These are phyloP conservation scores for Eucalyptus pauciflora DNA, from an alignment of 345 rosid genomes.

Conservation along the genomic window DNA sequence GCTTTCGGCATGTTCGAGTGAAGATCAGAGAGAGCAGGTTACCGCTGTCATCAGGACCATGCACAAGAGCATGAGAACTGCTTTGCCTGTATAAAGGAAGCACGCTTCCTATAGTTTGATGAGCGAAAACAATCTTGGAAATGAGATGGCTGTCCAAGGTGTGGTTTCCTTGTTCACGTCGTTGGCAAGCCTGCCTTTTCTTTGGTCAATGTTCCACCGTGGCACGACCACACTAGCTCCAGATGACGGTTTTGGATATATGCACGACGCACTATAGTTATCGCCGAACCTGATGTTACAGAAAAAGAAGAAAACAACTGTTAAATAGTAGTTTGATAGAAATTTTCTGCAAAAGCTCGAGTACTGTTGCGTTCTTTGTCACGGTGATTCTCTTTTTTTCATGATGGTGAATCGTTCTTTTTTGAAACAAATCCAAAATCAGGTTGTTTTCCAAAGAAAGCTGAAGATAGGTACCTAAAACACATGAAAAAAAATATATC, in stretches of 20 bases:
- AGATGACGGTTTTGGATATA: neutral
- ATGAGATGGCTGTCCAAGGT: neutral
- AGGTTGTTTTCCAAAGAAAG: neutral
- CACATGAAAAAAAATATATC: neutral
- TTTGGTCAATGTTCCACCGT: neutral
- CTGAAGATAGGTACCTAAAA: neutral
- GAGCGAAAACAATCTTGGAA: neutral
- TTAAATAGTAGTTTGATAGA: neutral
- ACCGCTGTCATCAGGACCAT: slow-evolving; percentile 65
- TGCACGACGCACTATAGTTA: neutral
- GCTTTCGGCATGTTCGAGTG: slow-evolving; percentile 64
- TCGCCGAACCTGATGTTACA: neutral
- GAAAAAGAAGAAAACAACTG: neutral
- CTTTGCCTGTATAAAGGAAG: slow-evolving; percentile 23
- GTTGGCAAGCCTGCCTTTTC: neutral
- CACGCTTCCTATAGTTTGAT: neutral
- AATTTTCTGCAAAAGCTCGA: neutral
- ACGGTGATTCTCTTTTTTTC: neutral
- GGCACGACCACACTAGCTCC: neutral
- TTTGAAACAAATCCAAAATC: neutral
- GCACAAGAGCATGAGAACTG: slow-evolving; percentile 38
- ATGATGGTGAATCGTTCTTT: neutral
- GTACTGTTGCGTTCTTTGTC: neutral
- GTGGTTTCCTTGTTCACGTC: neutral
- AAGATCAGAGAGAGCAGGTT: slow-evolving; percentile 73